Conservation (phyloP, 2,329 filamentous ascomycete species). For the Ciborinia camelliae region DNA sequence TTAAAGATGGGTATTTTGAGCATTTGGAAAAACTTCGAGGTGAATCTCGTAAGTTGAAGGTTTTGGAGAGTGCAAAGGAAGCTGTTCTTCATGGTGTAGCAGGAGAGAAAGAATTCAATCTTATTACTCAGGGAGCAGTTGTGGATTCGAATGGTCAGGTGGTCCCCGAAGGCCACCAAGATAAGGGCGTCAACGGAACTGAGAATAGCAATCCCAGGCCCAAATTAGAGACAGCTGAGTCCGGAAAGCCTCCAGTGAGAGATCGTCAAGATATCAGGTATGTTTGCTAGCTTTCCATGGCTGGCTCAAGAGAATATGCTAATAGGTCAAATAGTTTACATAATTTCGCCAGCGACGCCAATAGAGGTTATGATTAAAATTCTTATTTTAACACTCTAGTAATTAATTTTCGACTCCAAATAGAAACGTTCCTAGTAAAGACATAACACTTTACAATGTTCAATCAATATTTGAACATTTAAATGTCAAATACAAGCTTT, state of each 20-base stretch:
- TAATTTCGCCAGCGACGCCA: conserved; percentile 29
- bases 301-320: background rate
- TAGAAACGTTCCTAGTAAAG: no score
- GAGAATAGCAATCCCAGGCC: conserved; percentile 28
- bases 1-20: conserved; percentile 77
- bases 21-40: conserved; percentile 71
- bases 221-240: conserved; percentile 34
- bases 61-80: conserved; percentile 60
- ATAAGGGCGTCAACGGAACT: conserved; percentile 24
- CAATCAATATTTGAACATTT: no score
- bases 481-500: no score
- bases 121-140: conserved; percentile 59
- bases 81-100: conserved; percentile 62
- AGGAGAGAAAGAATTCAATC: conserved; percentile 56
- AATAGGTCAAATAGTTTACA: conserved; percentile 19
- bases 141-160: conserved; percentile 55
- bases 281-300: background rate
- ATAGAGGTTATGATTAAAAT: conserved; percentile 31
- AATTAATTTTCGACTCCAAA: no score
- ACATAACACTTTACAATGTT: no score
- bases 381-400: no score
- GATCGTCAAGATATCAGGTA: conserved; percentile 40
- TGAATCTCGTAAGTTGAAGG: conserved; percentile 65
- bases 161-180: conserved; percentile 42
- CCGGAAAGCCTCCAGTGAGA: conserved; percentile 34